phyloP scores from a whole-genome alignment of 2,329 filamentous ascomycete genomes.

The Phaeosphaeria sp. region DNA sequence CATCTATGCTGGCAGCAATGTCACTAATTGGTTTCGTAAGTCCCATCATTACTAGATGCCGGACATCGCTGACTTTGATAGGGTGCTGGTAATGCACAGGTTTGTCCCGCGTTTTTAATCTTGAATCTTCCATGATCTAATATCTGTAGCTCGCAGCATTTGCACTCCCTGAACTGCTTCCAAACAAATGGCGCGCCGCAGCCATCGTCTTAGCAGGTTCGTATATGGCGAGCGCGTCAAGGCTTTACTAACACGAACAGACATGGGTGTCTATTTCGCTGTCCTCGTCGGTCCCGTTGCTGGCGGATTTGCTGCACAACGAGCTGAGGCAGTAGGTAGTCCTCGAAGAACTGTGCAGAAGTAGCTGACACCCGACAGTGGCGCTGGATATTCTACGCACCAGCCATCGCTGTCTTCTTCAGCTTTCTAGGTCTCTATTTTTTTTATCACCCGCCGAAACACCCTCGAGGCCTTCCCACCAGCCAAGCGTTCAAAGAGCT shows the following conservation, averaged over 20 bases:
- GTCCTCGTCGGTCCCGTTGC: conserved; percentile 57
- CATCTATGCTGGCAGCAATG: conserved; percentile 49
- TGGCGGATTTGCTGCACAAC: conserved; percentile 50
- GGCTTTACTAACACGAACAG: not conserved
- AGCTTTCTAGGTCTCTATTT: conserved; percentile 54
- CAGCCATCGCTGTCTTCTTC: conserved; percentile 52
- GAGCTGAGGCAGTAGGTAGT: conserved; percentile 26
- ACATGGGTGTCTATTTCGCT: conserved; percentile 50
- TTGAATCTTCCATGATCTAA: not conserved
- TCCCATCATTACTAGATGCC: not conserved
- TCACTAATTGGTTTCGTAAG: conserved; percentile 51
- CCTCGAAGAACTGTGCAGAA: too few species aligned
- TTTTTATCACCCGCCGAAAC: conserved; percentile 50
- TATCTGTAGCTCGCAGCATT: conserved; percentile 44
- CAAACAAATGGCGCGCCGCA: conserved; percentile 53
- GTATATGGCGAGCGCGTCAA: not conserved
- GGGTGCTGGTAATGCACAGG: conserved; percentile 29
- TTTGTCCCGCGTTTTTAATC: conserved; percentile 3
- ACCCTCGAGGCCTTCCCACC: conserved; percentile 42
- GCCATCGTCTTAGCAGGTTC: conserved; percentile 22
- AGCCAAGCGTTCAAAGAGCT: conserved; percentile 34
- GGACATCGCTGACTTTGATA: not conserved
- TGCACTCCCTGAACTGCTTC: conserved; percentile 56
- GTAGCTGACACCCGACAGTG: not conserved
- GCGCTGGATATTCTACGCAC: conserved; percentile 34